These are phyloP conservation scores for Drosera spatulata DNA, from an alignment of 179 eudicot genomes.

Conservation along the genomic window DNA sequence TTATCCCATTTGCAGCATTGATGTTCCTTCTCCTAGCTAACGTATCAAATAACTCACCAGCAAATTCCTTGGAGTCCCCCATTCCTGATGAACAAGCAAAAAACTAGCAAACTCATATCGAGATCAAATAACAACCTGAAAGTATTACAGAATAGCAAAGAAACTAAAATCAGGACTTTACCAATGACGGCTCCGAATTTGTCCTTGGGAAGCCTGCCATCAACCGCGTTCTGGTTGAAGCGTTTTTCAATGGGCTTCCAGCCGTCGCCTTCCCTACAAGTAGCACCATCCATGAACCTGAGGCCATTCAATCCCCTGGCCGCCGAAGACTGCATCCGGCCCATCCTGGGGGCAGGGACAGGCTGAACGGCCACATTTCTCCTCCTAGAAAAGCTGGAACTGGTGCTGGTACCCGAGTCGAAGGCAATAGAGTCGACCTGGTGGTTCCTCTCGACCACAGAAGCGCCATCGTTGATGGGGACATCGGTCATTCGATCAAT, in stretches of 20 bases:
- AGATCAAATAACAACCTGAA: no score
- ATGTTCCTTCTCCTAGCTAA: slow-evolving; percentile 50
- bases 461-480: slow-evolving; percentile 1
- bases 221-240: slow-evolving; percentile 32
- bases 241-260: slow-evolving; percentile 67
- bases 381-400: slow-evolving; percentile 6
- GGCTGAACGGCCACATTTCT: slow-evolving; percentile 5
- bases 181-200: slow-evolving; percentile 82
- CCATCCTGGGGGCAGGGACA: slow-evolving; percentile 23
- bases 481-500: slow-evolving; percentile 25
- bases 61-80: slow-evolving; percentile 80
- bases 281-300: slow-evolving; percentile 61
- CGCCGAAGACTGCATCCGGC: slow-evolving; percentile 22
- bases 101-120: no score
- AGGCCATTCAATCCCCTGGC: slow-evolving; percentile 57
- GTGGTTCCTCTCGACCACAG: neutral
- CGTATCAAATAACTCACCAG: slow-evolving; percentile 59
- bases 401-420: slow-evolving; percentile 22
- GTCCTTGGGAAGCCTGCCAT: slow-evolving; percentile 52
- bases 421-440: neutral
- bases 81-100: slow-evolving; percentile 32
- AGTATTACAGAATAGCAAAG: neutral
- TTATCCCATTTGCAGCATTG: slow-evolving; percentile 43
- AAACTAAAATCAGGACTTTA: slow-evolving; percentile 7
- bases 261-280: slow-evolving; percentile 55